These are phyloP conservation scores for Wickerhamiella sorbophila DNA, from an alignment of 805 yeast species.

Conservation along the genomic window DNA sequence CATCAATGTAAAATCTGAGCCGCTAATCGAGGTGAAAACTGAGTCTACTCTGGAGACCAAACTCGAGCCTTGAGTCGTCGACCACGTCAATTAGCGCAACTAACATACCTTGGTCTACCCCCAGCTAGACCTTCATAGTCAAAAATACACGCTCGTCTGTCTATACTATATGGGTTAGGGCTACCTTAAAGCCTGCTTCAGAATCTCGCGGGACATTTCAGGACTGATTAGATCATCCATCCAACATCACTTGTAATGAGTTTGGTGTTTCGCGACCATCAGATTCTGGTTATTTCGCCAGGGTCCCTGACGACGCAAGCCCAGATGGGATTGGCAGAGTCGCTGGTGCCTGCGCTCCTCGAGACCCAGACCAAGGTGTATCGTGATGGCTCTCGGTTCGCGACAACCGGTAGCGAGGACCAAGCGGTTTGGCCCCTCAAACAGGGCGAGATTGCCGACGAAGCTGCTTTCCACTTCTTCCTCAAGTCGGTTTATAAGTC, in stretches of 20 bases:
- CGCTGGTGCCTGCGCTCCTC: conserved; percentile 59
- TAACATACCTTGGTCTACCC: too few species aligned
- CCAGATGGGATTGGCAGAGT: conserved; percentile 62
- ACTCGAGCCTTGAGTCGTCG: neutral
- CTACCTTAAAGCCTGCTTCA: too few species aligned
- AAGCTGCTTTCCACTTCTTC: conserved; percentile 56
- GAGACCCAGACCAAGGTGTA: conserved; percentile 70
- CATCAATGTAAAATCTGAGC: conserved; percentile 26
- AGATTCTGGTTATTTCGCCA: conserved; percentile 47
- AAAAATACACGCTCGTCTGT: too few species aligned
- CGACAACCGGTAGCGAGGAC: conserved; percentile 28
- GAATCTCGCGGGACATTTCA: too few species aligned
- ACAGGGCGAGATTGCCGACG: conserved; percentile 48
- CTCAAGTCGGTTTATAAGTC: conserved; percentile 38
- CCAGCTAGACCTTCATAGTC: too few species aligned
- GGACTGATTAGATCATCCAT: too few species aligned
- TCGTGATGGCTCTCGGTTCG: conserved; percentile 23
- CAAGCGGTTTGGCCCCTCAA: conserved; percentile 47
- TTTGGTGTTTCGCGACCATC: conserved; percentile 27
- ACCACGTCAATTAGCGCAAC: too few species aligned
- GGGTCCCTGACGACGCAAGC: conserved; percentile 66
- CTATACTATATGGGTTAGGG: too few species aligned
- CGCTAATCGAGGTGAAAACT: neutral
- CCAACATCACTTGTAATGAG: too few species aligned
- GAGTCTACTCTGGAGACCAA: neutral